Conservation (phyloP, 352 stramenopile genomes). For the Globisporangium apiculatum region DNA sequence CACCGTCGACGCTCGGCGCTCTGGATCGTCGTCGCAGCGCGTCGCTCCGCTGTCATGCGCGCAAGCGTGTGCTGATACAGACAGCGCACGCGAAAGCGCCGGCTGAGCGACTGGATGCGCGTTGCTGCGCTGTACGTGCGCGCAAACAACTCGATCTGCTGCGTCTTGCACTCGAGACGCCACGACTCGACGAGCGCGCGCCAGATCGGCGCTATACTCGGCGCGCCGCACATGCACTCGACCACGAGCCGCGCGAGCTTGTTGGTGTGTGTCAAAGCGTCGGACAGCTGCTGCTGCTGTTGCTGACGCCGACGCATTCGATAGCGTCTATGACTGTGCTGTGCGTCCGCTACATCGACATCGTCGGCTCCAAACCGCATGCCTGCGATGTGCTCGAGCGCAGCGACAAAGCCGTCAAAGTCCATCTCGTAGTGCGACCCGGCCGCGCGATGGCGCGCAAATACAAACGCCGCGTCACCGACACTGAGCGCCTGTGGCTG, state of each 20-base stretch:
- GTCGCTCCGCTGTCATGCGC: conserved; percentile 32
- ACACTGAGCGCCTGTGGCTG: conserved; percentile 43
- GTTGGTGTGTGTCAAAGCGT: neutral
- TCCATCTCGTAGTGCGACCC: conserved; percentile 55
- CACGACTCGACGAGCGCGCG: conserved; percentile 34
- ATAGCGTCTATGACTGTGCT: too few relatives aligned
- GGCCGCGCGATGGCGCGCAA: conserved; percentile 27
- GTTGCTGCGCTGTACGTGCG: conserved; percentile 41
- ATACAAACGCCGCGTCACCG: conserved; percentile 59
- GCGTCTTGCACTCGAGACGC: conserved; percentile 29
- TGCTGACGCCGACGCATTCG: neutral
- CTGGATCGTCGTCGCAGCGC: conserved; percentile 38
- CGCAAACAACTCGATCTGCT: conserved; percentile 19
- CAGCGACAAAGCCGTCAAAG: conserved; percentile 38
- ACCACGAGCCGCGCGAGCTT: conserved; percentile 29
- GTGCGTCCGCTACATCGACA: too few relatives aligned
- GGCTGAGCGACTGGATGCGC: conserved; percentile 36
- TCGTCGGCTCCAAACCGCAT: neutral
- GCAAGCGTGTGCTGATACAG: conserved; percentile 13
- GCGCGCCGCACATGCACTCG: conserved; percentile 35
- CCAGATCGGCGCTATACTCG: conserved; percentile 36
- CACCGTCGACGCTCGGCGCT: conserved; percentile 24
- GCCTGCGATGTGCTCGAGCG: conserved; percentile 30
- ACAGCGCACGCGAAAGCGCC: conserved; percentile 15
- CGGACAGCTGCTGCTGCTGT: neutral